Conservation (phyloP, 2,329 filamentous ascomycete species). For the Calonectria montana region DNA sequence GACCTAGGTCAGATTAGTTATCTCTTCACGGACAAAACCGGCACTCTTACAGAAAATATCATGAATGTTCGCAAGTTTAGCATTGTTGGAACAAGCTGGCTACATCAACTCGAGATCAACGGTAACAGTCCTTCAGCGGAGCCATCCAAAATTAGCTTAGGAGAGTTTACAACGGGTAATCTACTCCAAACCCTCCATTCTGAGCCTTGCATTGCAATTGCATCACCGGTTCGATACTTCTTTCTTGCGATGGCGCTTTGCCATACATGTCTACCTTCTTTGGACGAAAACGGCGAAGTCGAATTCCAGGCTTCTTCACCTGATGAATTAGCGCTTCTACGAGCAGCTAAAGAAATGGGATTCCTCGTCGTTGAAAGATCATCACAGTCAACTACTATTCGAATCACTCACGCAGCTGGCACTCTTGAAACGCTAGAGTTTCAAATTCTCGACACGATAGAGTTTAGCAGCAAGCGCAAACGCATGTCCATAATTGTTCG, state of each 20-base stretch:
- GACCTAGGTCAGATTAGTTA: conserved; percentile 92
- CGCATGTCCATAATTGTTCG: conserved; percentile 90
- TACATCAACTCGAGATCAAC: conserved; percentile 80
- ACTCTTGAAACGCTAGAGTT: conserved; percentile 70
- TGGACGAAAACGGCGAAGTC: conserved; percentile 73
- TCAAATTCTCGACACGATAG: conserved; percentile 86
- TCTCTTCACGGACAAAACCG: conserved; percentile 94
- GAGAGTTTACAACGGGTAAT: conserved; percentile 71
- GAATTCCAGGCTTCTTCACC: conserved; percentile 90
- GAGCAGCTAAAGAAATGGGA: conserved; percentile 86
- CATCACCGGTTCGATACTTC: conserved; percentile 83
- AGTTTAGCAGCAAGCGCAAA: conserved; percentile 90
- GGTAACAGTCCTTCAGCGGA: conserved; percentile 24
- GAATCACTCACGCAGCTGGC: conserved; percentile 52
- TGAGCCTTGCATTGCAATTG: conserved; percentile 81
- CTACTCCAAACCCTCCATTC: conserved; percentile 81
- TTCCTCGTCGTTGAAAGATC: conserved; percentile 81
- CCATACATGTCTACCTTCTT: conserved; percentile 89
- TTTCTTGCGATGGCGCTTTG: conserved; percentile 87
- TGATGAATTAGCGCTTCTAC: conserved; percentile 87
- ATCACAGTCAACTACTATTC: conserved; percentile 72
- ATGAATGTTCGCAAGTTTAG: conserved; percentile 97
- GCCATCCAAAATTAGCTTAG: conserved; percentile 29
- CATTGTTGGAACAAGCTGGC: conserved; percentile 88
- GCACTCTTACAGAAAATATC: conserved; percentile 91